Evolutionary conservation across 2,329 filamentous ascomycete species (phyloP).

Genomic region (Amesomyces nigricolor): DNA sequence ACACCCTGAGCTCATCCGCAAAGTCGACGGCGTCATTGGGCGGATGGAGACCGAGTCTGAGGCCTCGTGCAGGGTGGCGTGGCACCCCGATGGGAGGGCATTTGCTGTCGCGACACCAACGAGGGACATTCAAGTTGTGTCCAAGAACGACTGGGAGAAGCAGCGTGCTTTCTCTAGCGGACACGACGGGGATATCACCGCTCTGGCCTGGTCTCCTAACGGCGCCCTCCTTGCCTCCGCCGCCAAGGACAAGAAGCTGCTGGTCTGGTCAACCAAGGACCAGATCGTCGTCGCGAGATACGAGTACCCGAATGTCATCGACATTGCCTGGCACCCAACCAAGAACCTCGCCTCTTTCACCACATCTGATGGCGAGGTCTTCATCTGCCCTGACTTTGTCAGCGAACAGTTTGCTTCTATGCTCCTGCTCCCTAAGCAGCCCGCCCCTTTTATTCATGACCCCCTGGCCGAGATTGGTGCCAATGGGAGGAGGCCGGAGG

Average conservation of each 20-base stretch:
- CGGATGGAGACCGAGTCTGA: conserved; percentile 72
- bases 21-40: conserved; percentile 80
- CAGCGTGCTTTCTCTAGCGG: conserved; percentile 74
- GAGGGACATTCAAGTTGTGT: conserved; percentile 78
- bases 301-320: conserved; percentile 77
- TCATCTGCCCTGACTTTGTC: conserved; percentile 73
- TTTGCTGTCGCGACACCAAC: conserved; percentile 82
- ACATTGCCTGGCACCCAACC: conserved; percentile 83
- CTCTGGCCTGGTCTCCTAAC: conserved; percentile 89
- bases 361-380: conserved; percentile 86
- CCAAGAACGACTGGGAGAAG: conserved; percentile 83
- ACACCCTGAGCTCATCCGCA: conserved; percentile 73
- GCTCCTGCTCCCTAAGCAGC: conserved; percentile 57
- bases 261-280: conserved; percentile 85
- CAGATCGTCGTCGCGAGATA: conserved; percentile 74
- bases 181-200: conserved; percentile 79
- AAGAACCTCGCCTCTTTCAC: conserved; percentile 89
- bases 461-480: conserved; percentile 64
- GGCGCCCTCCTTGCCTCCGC: conserved; percentile 76
- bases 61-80: conserved; percentile 66
- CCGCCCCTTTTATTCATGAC: conserved; percentile 81
- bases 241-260: conserved; percentile 60
- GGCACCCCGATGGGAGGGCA: conserved; percentile 92
- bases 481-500: conserved; percentile 53
- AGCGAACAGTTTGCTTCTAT: conserved; percentile 52